A percentile compares a stretch with the other conserved stretches of the same genome.
Conservation (phyloP, 352 stramenopile species). For the Aphanomyces stellatus region DNA sequence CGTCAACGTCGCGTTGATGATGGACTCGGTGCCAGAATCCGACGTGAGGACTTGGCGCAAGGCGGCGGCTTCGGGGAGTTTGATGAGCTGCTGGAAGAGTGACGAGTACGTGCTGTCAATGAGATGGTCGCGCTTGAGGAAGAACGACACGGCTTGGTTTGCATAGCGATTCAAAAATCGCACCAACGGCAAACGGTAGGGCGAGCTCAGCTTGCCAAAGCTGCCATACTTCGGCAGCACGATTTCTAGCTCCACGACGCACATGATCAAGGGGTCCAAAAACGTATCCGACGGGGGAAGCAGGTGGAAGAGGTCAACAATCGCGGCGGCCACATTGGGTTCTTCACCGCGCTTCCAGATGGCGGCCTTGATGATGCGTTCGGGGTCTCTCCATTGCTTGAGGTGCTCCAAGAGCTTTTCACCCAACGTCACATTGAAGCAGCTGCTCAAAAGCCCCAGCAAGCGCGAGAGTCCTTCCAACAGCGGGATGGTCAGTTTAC, state of each 20-base stretch:
- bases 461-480: conserved; percentile 90
- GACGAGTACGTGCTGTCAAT: conserved; percentile 84
- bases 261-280: conserved; percentile 92
- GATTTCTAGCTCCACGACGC: conserved; percentile 90
- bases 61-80: conserved; percentile 76
- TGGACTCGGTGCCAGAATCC: conserved; percentile 78
- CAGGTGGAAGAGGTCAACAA: conserved; percentile 95
- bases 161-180: conserved; percentile 91
- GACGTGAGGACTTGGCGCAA: conserved; percentile 84
- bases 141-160: conserved; percentile 73
- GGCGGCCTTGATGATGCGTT: conserved; percentile 84
- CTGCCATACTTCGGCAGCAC: conserved; percentile 88
- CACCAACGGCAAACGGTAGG: conserved; percentile 88
- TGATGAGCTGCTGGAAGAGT: conserved; percentile 92
- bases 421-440: conserved; percentile 96
- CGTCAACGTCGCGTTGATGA: conserved; percentile 91
- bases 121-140: conserved; percentile 79
- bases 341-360: conserved; percentile 94
- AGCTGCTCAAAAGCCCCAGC: conserved; percentile 91
- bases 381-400: conserved; percentile 89
- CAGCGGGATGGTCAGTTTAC: conserved; percentile 93
- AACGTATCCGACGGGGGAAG: conserved; percentile 93
- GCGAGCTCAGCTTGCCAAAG: conserved; percentile 83
- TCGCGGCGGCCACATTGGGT: conserved; percentile 89
- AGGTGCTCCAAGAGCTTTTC: conserved; percentile 97